Evolutionary conservation across 1,284 basidiomycete genomes (phyloP), one percentile per base, ranked within the genome.

Genomic region (Cryptococcus maquisensis): DNA sequence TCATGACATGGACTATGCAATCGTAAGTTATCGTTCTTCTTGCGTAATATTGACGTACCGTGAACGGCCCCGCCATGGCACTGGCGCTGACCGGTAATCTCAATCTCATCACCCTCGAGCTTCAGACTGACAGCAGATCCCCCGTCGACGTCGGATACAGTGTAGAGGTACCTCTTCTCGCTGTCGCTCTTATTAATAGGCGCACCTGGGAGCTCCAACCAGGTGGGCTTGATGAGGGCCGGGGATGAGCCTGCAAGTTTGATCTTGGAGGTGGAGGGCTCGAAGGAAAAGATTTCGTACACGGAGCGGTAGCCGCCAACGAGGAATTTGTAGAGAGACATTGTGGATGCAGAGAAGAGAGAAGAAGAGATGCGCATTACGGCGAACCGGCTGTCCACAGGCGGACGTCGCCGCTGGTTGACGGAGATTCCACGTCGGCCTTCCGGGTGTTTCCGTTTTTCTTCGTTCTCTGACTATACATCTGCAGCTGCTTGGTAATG

Each of bases 21-120:
- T 18, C 21, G 21, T 15, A 9, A 46, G 20, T 10, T 3, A 26
- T 7, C 21, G 23, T 16, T n/a, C 32, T 40, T 20, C 16, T 13
- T 40, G 16, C 23, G n/a, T n/a, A 24, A 43, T 20, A 10, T 65
- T 49, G 35, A 64, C 66, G 45, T 44, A 71, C 69, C 55, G 53
- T 75, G 72, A 43, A 69, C 69, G 2, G 69, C 64, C 28, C 50
- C 62, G 7, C 68, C 72, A 20, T 63, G 49, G 12, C 66, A 67
- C 21, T 61, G 56, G 20, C 57, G 56, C 59, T 66, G 38, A 2
- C 61, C 55, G 9, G 69, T 71, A 12, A 73, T 61, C 49, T 65
- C 57, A 9, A 69, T 57, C 47, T 61, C 61, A 26, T 57, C 60
- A 3, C 49, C 61, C 15, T 57, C 50, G 23, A 66, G 52, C 26